Evolutionary conservation across 192 early-diverging fungal genomes (phyloP), one percentile per base, ranked within the genome.

Genomic region (Ambispora gerdemannii): DNA sequence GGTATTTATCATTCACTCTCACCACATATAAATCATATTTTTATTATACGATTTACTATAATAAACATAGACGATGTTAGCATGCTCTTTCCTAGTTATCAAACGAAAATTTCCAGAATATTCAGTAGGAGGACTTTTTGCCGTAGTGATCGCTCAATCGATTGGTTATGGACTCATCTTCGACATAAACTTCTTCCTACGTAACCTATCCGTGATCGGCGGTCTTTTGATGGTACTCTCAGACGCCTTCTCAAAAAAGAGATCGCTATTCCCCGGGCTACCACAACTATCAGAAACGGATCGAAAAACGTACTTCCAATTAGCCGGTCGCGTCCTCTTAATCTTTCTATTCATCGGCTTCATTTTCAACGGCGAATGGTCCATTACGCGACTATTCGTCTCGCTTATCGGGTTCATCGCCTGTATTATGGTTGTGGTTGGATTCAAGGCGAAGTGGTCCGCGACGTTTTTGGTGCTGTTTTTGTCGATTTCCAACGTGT

Each of bases 361-460:
- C 74, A 81, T 92, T 35, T 90, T 97, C 75, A 87, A 89, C 22
- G 97, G 96, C 32, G 81, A 91, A 33, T 91, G 92, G 77, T 84
- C 91, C 4, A 1, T 92, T 4, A 75, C 86, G 28, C 85, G 96
- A 15, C 43, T 89, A 19, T 51, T 88, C 36, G 88, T 95, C 11
- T 88, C 91, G 13, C 28, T 88, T 22, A 80, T 97, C 27, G 91
- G 90, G 24, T 78, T 93, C 28, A 77, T 87, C 30, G 94, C 94
- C 50, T 96, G 94, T 76, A 73, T 96, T 49, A 93, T 97, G 93
- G 92, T 98, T 27, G 94, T 92, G 2, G 87, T 98, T 33, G 97
- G 97, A 0, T 98, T 98, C 84, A 98, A 98, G 80, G 95, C 97
- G 38, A 95, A 94, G 82, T 93, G 87, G 85, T 94, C 94, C 20